phyloP scores from a whole-genome alignment of 2,329 filamentous ascomycete genomes.

The Clarireedia paspali region DNA sequence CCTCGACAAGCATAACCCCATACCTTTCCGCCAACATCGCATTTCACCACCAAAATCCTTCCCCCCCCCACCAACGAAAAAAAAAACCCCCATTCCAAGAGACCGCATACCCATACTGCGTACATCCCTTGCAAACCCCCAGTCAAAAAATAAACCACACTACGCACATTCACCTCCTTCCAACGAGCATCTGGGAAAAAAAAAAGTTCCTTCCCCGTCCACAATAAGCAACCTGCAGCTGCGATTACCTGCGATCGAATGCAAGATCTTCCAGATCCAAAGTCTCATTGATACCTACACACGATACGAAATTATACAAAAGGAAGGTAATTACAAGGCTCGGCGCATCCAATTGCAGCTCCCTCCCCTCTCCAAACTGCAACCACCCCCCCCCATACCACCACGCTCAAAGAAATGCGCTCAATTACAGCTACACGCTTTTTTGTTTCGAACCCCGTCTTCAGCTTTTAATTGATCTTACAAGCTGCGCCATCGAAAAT shows the following conservation, averaged over 20 bases:
- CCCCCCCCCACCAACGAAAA: too few relatives aligned
- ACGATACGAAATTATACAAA: background rate
- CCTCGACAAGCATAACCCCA: too few relatives aligned
- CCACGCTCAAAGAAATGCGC: conserved; percentile 3
- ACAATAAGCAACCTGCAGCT: background rate
- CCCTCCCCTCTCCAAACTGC: background rate
- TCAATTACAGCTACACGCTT: conserved; percentile 1
- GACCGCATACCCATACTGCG: too few relatives aligned
- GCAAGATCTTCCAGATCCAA: conserved; percentile 7
- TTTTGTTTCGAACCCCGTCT: conserved; percentile 1
- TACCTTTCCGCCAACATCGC: too few relatives aligned
- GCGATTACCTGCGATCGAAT: conserved; percentile 4
- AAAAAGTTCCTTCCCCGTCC: background rate
- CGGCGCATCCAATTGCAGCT: conserved; percentile 1
- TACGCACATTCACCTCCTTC: background rate
- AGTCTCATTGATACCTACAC: background rate
- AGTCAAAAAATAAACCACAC: background rate
- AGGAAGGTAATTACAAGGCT: background rate
- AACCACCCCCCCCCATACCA: background rate
- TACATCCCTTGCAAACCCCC: too few relatives aligned
- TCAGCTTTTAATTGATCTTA: conserved; percentile 4
- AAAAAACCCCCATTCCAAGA: too few relatives aligned
- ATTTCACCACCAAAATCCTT: too few relatives aligned
- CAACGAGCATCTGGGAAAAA: background rate
- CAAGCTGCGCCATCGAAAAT: background rate